phyloP scores from a whole-genome alignment of 352 stramenopile genomes.

The Phytopythium helicoides region DNA sequence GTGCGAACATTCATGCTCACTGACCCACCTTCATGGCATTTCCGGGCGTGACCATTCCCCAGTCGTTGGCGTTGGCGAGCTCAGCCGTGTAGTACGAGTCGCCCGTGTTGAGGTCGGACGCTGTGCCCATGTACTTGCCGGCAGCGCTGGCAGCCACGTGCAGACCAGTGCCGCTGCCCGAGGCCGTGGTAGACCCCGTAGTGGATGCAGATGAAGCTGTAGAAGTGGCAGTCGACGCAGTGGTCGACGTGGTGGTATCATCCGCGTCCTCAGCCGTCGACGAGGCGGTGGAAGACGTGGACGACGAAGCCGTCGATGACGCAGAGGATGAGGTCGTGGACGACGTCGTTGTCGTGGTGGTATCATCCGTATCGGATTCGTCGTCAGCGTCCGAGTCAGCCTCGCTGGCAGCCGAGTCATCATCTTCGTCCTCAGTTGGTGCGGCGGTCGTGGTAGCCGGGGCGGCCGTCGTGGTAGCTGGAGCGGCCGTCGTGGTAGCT shows the following conservation, averaged over 20 bases:
- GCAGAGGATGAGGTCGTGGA: not conserved
- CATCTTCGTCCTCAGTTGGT: not conserved
- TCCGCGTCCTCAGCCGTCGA: slow-evolving; percentile 1
- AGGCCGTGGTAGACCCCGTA: slow-evolving; percentile 10
- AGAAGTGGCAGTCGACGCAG: not conserved
- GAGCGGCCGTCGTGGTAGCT: not conserved
- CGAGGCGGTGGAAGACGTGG: not conserved
- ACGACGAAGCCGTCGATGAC: not conserved
- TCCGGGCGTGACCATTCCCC: slow-evolving; percentile 22
- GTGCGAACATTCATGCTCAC: not conserved
- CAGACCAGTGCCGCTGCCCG: slow-evolving; percentile 15
- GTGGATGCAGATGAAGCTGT: too few species aligned
- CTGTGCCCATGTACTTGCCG: slow-evolving; percentile 30
- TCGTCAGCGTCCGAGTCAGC: not conserved
- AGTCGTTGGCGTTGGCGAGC: slow-evolving; percentile 20
- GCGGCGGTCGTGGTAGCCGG: not conserved
- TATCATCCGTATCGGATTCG: not conserved
- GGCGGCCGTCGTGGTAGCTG: not conserved
- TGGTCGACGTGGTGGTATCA: not conserved
- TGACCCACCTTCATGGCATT: slow-evolving; percentile 22
- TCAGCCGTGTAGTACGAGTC: slow-evolving; percentile 19
- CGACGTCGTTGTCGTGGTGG: not conserved
- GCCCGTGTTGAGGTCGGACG: slow-evolving; percentile 15
- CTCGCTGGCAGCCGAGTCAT: not conserved
- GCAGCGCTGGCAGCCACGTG: slow-evolving; percentile 15